Base-by-base conservation (phyloP, 75 land plant species). In the Sequoiadendron giganteum region DNA sequence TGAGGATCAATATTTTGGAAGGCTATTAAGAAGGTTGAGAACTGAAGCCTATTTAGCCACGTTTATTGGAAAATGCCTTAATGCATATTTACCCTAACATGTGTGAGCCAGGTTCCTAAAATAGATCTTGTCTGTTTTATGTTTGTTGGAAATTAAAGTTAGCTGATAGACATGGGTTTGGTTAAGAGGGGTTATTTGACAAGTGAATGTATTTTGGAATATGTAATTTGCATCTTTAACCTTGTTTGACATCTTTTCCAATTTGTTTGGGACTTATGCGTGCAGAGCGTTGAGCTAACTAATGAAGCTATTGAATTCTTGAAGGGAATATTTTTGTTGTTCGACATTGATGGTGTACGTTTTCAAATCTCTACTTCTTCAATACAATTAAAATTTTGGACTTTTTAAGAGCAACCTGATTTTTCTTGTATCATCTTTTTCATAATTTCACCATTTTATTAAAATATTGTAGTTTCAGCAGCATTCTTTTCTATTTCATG, bases 251-350 rank as follows among this genome's bases (percentile, higher is more conserved):
- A 75, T 34, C 2, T 2, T 75, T 13, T 75, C 32, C n/a, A 6
- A 65, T 65, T 56, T 68, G 52, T 13, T 34, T 83, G 65, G 28
- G 58, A 36, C 75, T 90, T 82, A 47, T 47, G 4, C 73, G 34
- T 96, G 93, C 87, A 98, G 99, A 98, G 95, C 88, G 95, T 98
- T 88, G 98, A 98, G 94, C 93, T 98, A 84, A 94, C 99, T 75
- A 92, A 91, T 85, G 96, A 95, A 82, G 94, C 95, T 30, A 13
- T 95, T 21, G 98, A 96, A 8, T 98, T 93, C 55, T 88, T 98
- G 89, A 96, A 89, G 87, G 92, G 94, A 83, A 85, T 91, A 2
- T 96, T 95, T 89, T 68, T 87, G 21, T 89, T 96, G 81, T 96
- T 91, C 88, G 98, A 96, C 88, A 80, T 88, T 87, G 97, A 98